These are phyloP conservation scores for Nicotiana obtusifolia DNA, from an alignment of 257 asterid species.

Conservation along the genomic window DNA sequence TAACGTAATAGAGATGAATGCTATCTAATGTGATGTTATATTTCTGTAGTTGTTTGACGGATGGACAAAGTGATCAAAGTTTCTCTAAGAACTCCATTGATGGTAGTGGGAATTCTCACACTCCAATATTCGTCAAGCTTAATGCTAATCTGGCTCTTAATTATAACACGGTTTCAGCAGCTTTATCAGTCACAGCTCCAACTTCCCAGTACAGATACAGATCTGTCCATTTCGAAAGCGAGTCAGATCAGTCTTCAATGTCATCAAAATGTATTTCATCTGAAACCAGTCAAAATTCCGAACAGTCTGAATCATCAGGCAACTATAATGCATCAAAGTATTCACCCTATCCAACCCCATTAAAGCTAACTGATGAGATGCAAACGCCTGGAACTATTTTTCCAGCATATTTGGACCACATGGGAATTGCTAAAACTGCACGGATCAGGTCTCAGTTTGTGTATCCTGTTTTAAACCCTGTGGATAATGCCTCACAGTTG, in stretches of 20 bases:
- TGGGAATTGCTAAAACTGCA: conserved; percentile 37
- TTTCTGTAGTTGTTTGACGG: conserved; percentile 49
- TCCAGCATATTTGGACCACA: conserved; percentile 44
- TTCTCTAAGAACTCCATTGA: conserved; percentile 26
- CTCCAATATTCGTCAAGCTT: not conserved
- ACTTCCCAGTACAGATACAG: conserved; percentile 30
- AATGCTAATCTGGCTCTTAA: conserved; percentile 6
- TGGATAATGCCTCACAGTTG: conserved; percentile 32
- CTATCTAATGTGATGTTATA: not conserved
- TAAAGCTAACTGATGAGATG: conserved; percentile 74
- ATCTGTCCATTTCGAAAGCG: conserved; percentile 32
- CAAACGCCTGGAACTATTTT: conserved; percentile 88
- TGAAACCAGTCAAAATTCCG: conserved; percentile 26
- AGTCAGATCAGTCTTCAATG: conserved; percentile 18
- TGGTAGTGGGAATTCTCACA: conserved; percentile 11
- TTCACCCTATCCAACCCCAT: conserved; percentile 75
- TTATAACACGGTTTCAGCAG: conserved; percentile 23
- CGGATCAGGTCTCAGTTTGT: conserved; percentile 68
- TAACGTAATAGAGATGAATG: not conserved
- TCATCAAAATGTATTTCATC: conserved; percentile 45
- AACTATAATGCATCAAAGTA: conserved; percentile 22
- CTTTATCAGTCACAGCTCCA: conserved; percentile 34
- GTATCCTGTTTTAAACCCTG: conserved; percentile 44
- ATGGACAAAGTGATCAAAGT: conserved; percentile 30
- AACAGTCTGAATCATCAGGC: conserved; percentile 32